These are phyloP conservation scores for Penicillium nucicola DNA, from an alignment of 495 filamentous ascomycete genomes.

Conservation along the genomic window DNA sequence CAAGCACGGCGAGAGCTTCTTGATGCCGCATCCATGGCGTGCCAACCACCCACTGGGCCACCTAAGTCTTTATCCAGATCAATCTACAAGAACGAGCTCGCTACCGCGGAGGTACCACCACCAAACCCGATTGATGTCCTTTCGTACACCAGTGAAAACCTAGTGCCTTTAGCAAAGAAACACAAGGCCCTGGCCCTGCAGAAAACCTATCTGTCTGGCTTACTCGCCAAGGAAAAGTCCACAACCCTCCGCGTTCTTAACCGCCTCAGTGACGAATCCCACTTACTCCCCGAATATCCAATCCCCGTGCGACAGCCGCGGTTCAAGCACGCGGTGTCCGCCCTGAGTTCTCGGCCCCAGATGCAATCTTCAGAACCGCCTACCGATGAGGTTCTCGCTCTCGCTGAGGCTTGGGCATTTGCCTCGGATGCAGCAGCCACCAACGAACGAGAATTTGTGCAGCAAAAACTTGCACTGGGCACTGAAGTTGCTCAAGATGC, in stretches of 20 bases:
- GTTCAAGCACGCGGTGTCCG: conserved; percentile 40
- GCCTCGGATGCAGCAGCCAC: conserved; percentile 40
- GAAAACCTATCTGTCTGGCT: conserved; percentile 57
- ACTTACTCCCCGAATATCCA: conserved; percentile 63
- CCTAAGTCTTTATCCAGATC: conserved; percentile 27
- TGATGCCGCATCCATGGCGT: conserved; percentile 35
- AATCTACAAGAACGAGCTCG: conserved; percentile 13
- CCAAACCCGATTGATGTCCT: conserved; percentile 33
- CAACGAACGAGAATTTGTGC: conserved; percentile 33
- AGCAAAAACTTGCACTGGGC: conserved; percentile 34
- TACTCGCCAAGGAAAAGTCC: conserved; percentile 57
- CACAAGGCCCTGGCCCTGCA: conserved; percentile 64
- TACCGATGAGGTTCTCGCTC: conserved; percentile 29
- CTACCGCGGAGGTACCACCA: conserved; percentile 12
- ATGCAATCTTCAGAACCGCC: conserved; percentile 11
- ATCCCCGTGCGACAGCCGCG: conserved; percentile 42
- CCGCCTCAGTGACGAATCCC: conserved; percentile 65
- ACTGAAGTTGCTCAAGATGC: conserved; percentile 32
- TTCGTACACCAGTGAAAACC: conserved; percentile 54
- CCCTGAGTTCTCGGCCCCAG: conserved; percentile 24
- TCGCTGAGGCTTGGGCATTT: conserved; percentile 50
- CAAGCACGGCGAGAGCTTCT: conserved; percentile 36
- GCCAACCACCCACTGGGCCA: conserved; percentile 30
- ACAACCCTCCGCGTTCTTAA: conserved; percentile 54
- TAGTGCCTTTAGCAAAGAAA: conserved; percentile 54